These are phyloP conservation scores for Elongisporangium undulatum DNA, from an alignment of 352 stramenopile species.

Conservation along the genomic window DNA sequence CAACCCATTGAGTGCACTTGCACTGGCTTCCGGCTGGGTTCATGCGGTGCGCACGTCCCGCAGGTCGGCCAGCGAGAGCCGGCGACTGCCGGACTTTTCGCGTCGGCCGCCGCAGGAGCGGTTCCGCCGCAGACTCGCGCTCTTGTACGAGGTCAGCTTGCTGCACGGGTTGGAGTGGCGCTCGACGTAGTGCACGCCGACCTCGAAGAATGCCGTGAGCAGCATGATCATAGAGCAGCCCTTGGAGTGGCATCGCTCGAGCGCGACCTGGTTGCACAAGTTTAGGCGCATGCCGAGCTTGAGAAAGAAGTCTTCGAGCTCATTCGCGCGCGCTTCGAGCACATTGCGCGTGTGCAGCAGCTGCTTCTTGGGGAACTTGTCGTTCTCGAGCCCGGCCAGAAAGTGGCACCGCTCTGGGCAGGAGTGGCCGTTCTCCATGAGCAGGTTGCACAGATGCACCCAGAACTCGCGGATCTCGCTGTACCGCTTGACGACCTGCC, in stretches of 20 bases:
- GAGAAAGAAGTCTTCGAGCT: constrained; percentile 59
- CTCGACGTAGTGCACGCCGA: constrained; percentile 14
- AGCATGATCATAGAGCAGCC: constrained; percentile 38
- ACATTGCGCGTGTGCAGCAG: constrained; percentile 63
- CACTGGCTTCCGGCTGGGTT: background rate
- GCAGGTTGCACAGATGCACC: constrained; percentile 30
- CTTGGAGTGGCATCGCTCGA: constrained; percentile 35
- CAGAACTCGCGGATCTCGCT: constrained; percentile 74
- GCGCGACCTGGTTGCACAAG: constrained; percentile 41
- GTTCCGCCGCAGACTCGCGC: constrained; percentile 26
- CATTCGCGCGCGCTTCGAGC: constrained; percentile 42
- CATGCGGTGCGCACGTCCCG: constrained; percentile 12
- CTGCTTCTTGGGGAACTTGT: constrained; percentile 78
- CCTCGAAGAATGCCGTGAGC: constrained; percentile 51
- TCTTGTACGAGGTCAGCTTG: constrained; percentile 19
- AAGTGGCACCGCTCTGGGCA: constrained; percentile 69
- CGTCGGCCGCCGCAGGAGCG: constrained; percentile 10
- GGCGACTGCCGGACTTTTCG: constrained; percentile 16
- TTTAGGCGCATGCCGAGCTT: constrained; percentile 64
- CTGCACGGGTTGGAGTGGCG: constrained; percentile 14
- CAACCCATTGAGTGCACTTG: background rate
- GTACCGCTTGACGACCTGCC: constrained; percentile 58
- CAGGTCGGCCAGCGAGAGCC: constrained; percentile 25
- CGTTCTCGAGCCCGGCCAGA: constrained; percentile 50
- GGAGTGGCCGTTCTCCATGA: constrained; percentile 18